A percentile compares a stretch with the other conserved stretches of the same genome.
Evolutionary conservation across 257 asterid genomes (phyloP).

Genomic region (Jacaranda mimosifolia): DNA sequence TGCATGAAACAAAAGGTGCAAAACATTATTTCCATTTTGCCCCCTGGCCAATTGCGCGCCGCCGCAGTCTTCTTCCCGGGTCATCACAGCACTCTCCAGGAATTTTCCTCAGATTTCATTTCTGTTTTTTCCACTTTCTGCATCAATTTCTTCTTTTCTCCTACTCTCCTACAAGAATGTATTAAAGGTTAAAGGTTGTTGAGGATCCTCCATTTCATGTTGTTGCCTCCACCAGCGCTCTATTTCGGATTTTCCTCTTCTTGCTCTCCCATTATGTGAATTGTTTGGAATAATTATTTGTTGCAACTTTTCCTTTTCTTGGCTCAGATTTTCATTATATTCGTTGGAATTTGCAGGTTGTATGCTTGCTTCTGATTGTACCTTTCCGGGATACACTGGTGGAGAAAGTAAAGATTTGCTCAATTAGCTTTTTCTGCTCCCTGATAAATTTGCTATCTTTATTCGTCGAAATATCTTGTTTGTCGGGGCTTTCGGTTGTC

Average conservation of each 20-base stretch:
- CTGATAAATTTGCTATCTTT: constrained; percentile 8
- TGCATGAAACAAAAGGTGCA: neutral
- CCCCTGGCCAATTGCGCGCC: too few relatives aligned
- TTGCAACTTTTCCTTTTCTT: neutral
- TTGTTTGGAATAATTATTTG: too few relatives aligned
- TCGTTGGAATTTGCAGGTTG: constrained; percentile 32
- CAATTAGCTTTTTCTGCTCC: constrained; percentile 29
- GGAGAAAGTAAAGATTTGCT: constrained; percentile 22
- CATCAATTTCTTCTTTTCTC: neutral
- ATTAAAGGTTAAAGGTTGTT: too few relatives aligned
- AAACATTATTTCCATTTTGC: neutral
- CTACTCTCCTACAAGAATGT: neutral
- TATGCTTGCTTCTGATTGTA: constrained; percentile 23
- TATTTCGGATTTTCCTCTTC: neutral
- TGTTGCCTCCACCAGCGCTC: neutral
- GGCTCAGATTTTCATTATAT: neutral
- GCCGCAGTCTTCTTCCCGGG: too few relatives aligned
- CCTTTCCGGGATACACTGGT: constrained; percentile 8
- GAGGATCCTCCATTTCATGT: too few relatives aligned
- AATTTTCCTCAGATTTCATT: neutral
- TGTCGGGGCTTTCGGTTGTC: neutral
- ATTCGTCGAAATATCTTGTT: constrained; percentile 21
- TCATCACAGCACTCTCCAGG: too few relatives aligned
- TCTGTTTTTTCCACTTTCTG: neutral
- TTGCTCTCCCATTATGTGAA: neutral